Conservation (phyloP, 352 stramenopile species). For the Thalassiosira ordinaria region DNA sequence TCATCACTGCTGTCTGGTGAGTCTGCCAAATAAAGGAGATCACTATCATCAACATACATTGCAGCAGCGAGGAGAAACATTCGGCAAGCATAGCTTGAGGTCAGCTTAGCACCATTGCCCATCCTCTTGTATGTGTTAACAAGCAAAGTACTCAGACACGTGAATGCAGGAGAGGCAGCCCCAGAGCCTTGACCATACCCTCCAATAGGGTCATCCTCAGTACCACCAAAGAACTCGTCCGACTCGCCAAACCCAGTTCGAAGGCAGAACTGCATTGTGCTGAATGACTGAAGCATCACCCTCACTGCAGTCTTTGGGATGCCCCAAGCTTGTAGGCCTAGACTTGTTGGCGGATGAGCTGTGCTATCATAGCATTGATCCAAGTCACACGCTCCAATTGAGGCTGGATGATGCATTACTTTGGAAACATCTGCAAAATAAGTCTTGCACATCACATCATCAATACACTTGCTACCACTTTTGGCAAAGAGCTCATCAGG, state of each 20-base stretch:
- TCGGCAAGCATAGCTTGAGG: neutral
- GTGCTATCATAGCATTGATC: conserved; percentile 10
- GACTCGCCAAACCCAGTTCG: conserved; percentile 22
- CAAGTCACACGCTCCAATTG: neutral
- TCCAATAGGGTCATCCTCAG: neutral
- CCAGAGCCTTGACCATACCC: conserved; percentile 23
- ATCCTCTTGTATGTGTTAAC: conserved; percentile 7
- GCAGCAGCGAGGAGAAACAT: conserved; percentile 19
- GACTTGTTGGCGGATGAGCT: neutral
- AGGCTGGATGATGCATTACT: neutral
- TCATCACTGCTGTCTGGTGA: neutral
- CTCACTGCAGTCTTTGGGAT: neutral
- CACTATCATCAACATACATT: conserved; percentile 18
- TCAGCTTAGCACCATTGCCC: neutral
- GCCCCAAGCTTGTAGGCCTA: neutral
- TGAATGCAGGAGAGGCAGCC: conserved; percentile 2
- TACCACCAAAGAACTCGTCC: neutral
- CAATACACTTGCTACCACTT: neutral
- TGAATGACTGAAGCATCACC: neutral
- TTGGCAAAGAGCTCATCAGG: conserved; percentile 6
- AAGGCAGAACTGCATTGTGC: conserved; percentile 19
- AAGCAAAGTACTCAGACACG: conserved; percentile 11
- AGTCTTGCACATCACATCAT: conserved; percentile 1
- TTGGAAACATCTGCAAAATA: neutral
- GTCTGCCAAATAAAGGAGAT: neutral